Evolutionary conservation across 2,329 filamentous ascomycete species (phyloP), one percentile per base, ranked within the genome.

Genomic region (Pestalotiopsis sp.): DNA sequence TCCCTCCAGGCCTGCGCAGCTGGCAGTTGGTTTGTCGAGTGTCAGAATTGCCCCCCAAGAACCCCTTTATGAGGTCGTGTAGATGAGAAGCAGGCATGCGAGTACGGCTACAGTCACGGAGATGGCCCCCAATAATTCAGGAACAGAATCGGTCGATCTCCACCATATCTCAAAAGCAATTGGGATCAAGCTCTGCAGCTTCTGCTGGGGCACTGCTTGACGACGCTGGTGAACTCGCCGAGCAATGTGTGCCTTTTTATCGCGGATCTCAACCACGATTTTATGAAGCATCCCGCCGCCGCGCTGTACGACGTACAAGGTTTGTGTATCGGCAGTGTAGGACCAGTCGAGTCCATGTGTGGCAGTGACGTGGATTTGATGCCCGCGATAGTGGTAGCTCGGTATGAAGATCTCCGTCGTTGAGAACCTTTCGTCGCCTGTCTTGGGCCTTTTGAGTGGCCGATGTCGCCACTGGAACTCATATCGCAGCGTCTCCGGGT

Each of bases 341-440:
- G 73, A 72, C 76, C 77, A 80, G 17, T 76, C 74, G 4, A 73
- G 60, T 11, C 65, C 78, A n/a, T 75, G 73, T 17, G 70, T 75
- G 22, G 77, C 67, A 4, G 68, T 67, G 22, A 80, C 66, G 2
- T 71, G 67, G 40, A 80, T 64, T 14, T 75, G 68, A 64, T 77
- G 73, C 2, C 58, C 66, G 0, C 69, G 73, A 52, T 80, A 82
- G 70, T 82, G 80, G 38, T 82, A 82, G 10, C 69, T 70, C 0
- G 80, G 80, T 38, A 82, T 70, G 40, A 78, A 82, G 14, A 82
- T 73, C 67, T 82, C 80, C 0, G 80, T 82, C 17, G 77, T 78
- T 14, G 75, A 71, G 6, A 70, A 61, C 57, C 70, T 69, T 2
- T 74, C 72, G 10, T 69, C 58, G 17, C 26, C 58, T 20, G 58